Evolutionary conservation across 148 eudicot species (phyloP), one percentile per base, ranked within the genome.

Genomic region (Nepenthes mirabilis): DNA sequence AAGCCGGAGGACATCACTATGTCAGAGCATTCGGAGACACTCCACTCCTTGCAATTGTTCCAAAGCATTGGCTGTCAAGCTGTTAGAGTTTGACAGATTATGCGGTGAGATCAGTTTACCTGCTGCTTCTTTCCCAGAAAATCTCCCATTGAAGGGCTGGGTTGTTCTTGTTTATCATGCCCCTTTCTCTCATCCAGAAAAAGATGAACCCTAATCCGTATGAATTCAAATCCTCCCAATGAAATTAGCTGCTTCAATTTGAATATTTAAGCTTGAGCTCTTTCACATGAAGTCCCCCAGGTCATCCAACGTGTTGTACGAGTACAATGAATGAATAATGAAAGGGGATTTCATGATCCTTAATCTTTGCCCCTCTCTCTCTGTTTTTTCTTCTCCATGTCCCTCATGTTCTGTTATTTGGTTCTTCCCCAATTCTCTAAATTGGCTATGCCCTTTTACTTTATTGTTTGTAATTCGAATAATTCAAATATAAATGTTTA

Each of bases 291-390:
- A 93, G 98, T 95, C 88, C 14, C 98, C 96, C 57, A 86, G 98
- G 80, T 93, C 98, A 66, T 83, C 96, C 58, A 93, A 93, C 80
- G 82, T 80, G 74, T 74, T 93, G 57, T 72, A 78, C 8, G 98
- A 88, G 82, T 96, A 88, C 79, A 93, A 88, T 68, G 98, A 93
- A 88, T 68, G 98, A 93, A 63, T 93, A 88, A 91, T 7, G 99
- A 93, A 80, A 89, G 86, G 70, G 84, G 90, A 60, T 93, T 86
- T 70, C 97, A 84, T 72, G 99, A 84, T 58, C 80, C 83, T 74
- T 68, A 57, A 36, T 51, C 10, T 33, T 61, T 64, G 43, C 32
- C 6, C 37, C 8, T 55, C 37, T 55, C 36, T 33, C 11, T 2
- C 36, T 34, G 36, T 6, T 10, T 55, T 34, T 32, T 33, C 23